Percentiles rank a stretch among this genome's conserved stretches.
phyloP scores from a whole-genome alignment of 495 filamentous ascomycete species.

The Tuber umbilicatum region DNA sequence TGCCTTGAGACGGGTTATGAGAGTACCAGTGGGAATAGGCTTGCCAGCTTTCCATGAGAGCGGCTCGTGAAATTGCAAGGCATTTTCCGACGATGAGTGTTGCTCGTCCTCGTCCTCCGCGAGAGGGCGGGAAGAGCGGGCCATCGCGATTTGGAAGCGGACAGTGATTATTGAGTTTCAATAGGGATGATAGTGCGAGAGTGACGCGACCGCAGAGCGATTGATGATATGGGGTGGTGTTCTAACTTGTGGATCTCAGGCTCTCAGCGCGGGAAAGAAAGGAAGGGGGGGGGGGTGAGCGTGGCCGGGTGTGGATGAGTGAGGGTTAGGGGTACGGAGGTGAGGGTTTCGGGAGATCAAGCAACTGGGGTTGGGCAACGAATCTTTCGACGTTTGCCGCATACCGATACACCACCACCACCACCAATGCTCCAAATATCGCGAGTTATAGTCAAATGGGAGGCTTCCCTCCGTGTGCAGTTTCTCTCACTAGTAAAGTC shows the following conservation, averaged over 20 bases:
- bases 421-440: not conserved
- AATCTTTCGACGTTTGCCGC: not conserved
- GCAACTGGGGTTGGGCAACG: not conserved
- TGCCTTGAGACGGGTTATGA: conserved; percentile 69
- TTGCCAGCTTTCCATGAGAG: conserved; percentile 90
- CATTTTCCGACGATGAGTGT: conserved; percentile 23
- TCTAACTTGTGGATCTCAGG: conserved; percentile 9
- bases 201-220: conserved; percentile 16
- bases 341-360: not conserved
- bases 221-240: conserved; percentile 6
- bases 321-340: conserved; percentile 28
- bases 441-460: not conserved
- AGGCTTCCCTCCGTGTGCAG: not conserved
- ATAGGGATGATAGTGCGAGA: not conserved
- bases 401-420: not conserved
- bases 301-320: conserved; percentile 25
- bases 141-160: conserved; percentile 19
- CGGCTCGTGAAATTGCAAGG: conserved; percentile 71
- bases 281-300: conserved; percentile 23
- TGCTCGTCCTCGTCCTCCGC: conserved; percentile 36
- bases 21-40: conserved; percentile 69
- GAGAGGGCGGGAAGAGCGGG: conserved; percentile 37
- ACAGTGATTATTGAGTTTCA: not conserved
- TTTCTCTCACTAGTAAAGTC: not conserved
- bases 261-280: conserved; percentile 6